Evolutionary conservation across 306 rosid species (phyloP).

Genomic region (Prosopis cineraria): DNA sequence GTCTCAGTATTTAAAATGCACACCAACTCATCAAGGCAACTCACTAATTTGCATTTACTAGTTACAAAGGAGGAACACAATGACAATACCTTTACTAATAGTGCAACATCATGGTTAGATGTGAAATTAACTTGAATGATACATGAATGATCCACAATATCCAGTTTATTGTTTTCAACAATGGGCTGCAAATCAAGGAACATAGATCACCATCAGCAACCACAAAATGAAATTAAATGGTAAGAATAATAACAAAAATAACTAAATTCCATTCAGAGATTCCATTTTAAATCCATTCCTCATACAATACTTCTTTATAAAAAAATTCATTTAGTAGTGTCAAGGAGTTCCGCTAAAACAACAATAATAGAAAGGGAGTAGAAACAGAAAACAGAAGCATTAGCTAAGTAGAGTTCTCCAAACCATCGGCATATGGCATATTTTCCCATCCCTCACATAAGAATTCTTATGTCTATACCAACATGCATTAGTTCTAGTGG

Average conservation of each 20-base stretch:
- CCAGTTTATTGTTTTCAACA: conserved; percentile 40
- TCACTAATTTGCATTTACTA: conserved; percentile 25
- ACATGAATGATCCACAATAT: conserved; percentile 50
- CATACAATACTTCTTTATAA: neutral
- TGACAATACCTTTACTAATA: conserved; percentile 65
- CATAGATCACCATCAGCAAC: conserved; percentile 13
- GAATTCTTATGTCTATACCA: neutral
- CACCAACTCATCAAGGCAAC: conserved; percentile 30
- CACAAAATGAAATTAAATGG: neutral
- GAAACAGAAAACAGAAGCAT: neutral
- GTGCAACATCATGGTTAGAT: conserved; percentile 51
- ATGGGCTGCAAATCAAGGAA: conserved; percentile 56
- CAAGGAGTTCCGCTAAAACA: neutral
- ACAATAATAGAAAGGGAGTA: neutral
- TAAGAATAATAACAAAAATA: neutral
- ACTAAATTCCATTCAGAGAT: neutral
- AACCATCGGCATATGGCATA: neutral
- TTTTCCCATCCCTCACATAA: neutral
- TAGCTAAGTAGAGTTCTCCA: neutral
- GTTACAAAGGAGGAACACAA: conserved; percentile 27
- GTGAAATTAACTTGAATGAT: conserved; percentile 60
- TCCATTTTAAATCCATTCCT: conserved; percentile 13
- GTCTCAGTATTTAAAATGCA: conserved; percentile 29
- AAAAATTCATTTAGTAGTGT: neutral
- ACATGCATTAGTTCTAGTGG: neutral